Percentiles rank a stretch among this genome's conserved stretches.
Conservation (phyloP, 2,329 filamentous ascomycete species). For the Sordariomycetes sp. region DNA sequence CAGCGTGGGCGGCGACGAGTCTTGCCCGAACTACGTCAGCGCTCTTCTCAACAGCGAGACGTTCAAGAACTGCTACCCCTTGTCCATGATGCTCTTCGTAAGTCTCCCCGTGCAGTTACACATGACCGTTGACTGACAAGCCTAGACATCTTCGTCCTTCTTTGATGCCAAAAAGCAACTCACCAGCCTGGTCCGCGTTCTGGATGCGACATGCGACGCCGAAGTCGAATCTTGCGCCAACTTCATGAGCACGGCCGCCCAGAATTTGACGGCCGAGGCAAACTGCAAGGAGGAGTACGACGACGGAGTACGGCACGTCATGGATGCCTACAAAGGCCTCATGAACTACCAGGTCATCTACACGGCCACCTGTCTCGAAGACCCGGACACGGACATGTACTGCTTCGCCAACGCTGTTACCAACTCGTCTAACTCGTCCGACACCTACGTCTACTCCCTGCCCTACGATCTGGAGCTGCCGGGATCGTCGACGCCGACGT, state of each 20-base stretch:
- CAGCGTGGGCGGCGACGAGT: conserved; percentile 30
- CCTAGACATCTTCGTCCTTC: conserved; percentile 71
- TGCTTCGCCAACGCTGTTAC: conserved; percentile 79
- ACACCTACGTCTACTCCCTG: conserved; percentile 78
- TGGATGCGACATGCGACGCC: conserved; percentile 70
- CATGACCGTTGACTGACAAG: too few relatives aligned
- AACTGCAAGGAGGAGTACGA: conserved; percentile 68
- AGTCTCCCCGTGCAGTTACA: too few relatives aligned
- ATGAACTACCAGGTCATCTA: conserved; percentile 71
- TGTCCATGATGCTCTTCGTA: conserved; percentile 77
- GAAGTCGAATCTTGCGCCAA: conserved; percentile 55
- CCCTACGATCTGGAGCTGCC: conserved; percentile 69
- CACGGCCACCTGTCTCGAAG: conserved; percentile 68
- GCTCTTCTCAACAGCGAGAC: conserved; percentile 54
- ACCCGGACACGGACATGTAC: conserved; percentile 58
- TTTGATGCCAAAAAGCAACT: conserved; percentile 69
- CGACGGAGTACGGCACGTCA: conserved; percentile 58
- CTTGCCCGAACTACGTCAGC: conserved; percentile 60
- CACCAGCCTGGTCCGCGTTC: conserved; percentile 62
- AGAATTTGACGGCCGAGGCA: conserved; percentile 47
- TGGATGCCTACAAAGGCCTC: conserved; percentile 68
- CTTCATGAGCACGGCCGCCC: conserved; percentile 56
- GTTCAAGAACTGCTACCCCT: conserved; percentile 68
- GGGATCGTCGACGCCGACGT: conserved; percentile 58
- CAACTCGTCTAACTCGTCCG: conserved; percentile 59